These are phyloP conservation scores for Infundibulicybe gibba DNA, from an alignment of 768 basidiomycete genomes.

Conservation along the genomic window DNA sequence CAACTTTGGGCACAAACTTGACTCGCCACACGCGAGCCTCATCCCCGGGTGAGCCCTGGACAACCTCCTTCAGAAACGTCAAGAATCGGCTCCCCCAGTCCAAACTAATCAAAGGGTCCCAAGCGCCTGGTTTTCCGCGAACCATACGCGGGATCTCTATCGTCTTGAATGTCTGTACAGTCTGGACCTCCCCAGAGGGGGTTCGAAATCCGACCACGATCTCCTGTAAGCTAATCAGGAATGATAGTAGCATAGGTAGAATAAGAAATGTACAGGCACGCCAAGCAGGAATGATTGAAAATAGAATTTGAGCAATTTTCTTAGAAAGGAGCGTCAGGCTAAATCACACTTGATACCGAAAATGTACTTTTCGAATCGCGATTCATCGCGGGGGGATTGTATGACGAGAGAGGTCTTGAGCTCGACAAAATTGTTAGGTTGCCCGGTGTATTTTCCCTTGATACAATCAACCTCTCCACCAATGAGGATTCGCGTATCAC, in stretches of 20 bases:
- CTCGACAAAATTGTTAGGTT: constrained; percentile 73
- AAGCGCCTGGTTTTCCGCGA: constrained; percentile 67
- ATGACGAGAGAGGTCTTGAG: constrained; percentile 83
- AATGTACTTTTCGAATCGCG: constrained; percentile 75
- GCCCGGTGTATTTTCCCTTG: constrained; percentile 61
- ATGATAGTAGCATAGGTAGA: background rate
- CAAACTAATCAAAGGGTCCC: constrained; percentile 76
- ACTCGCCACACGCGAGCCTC: constrained; percentile 64
- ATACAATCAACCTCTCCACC: constrained; percentile 94
- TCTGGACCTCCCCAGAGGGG: constrained; percentile 62
- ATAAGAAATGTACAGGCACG: constrained; percentile 63
- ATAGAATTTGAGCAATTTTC: constrained; percentile 91
- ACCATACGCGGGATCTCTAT: constrained; percentile 75
- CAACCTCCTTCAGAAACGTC: constrained; percentile 41
- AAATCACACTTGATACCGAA: background rate
- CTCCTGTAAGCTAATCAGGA: constrained; percentile 41
- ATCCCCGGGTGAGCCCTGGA: constrained; percentile 17
- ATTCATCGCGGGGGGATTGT: constrained; percentile 57
- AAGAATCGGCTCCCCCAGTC: constrained; percentile 71
- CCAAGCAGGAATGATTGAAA: constrained; percentile 89
- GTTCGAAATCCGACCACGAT: constrained; percentile 88
- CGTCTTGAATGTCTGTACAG: constrained; percentile 72
- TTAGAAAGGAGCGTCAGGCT: constrained; percentile 21
- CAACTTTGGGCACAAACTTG: constrained; percentile 54
- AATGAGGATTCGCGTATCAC: constrained; percentile 64